Percentiles rank a stretch among this genome's conserved stretches.
Conservation (phyloP, 2,329 filamentous ascomycete species). For the Stromatinia cepivora region DNA sequence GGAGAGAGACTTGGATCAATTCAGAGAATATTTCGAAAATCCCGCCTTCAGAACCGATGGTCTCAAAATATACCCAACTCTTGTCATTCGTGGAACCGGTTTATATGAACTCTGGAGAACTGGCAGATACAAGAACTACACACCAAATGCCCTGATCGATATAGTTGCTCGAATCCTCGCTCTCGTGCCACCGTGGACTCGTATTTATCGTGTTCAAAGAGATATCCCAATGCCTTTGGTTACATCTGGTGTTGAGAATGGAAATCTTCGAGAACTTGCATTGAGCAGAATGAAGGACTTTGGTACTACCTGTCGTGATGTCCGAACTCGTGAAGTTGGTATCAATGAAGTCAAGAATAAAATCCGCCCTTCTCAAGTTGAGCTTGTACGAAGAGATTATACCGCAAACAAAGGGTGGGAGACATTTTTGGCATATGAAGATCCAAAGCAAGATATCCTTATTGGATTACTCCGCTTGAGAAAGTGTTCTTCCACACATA, state of each 20-base stretch:
- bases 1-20: slow-evolving; percentile 96
- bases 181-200: slow-evolving; percentile 93
- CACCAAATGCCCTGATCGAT: slow-evolving; percentile 93
- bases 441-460: slow-evolving; percentile 96
- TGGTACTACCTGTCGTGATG: slow-evolving; percentile 93
- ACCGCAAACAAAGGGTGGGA: slow-evolving; percentile 96
- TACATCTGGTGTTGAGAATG: slow-evolving; percentile 97
- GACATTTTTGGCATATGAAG: slow-evolving; percentile 96
- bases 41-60: slow-evolving; percentile 95
- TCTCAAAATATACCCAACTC: slow-evolving; percentile 95
- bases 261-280: slow-evolving; percentile 89
- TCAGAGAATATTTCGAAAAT: slow-evolving; percentile 96
- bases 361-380: slow-evolving; percentile 92
- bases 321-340: slow-evolving; percentile 92
- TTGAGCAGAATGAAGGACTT: slow-evolving; percentile 99
- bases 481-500: slow-evolving; percentile 89
- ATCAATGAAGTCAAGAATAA: slow-evolving; percentile 99
- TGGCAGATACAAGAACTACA: slow-evolving; percentile 97
- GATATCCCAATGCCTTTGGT: slow-evolving; percentile 99
- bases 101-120: slow-evolving; percentile 98
- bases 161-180: slow-evolving; percentile 95
- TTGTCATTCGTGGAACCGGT: slow-evolving; percentile 94
- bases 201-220: slow-evolving; percentile 96
- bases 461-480: slow-evolving; percentile 86
- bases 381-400: slow-evolving; percentile 92